Evolutionary conservation across 169 alveolate genomes (phyloP).

Genomic region (Fabrea salina): DNA sequence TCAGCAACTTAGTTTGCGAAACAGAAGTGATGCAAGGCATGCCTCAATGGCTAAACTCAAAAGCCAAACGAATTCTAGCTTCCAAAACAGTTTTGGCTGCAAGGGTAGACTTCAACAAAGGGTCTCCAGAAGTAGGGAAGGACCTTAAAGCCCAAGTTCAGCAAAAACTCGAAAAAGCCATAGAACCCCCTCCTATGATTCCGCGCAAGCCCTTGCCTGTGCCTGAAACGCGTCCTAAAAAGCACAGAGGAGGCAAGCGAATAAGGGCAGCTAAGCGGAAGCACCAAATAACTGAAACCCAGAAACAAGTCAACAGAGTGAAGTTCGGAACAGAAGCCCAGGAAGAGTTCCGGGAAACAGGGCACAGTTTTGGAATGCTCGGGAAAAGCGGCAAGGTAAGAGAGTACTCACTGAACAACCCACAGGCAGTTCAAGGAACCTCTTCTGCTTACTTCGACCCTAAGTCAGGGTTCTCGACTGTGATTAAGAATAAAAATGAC

Average conservation of each 20-base stretch:
- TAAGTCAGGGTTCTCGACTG: not conserved
- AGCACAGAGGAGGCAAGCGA: slow-evolving; percentile 7
- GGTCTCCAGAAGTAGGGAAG: not conserved
- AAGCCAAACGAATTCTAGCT: not conserved
- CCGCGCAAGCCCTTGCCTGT: not conserved
- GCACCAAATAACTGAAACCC: not conserved
- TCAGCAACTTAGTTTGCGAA: not conserved
- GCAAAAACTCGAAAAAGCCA: not conserved
- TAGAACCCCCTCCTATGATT: not conserved
- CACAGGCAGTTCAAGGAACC: no score
- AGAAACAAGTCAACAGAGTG: not conserved
- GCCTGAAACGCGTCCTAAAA: not conserved
- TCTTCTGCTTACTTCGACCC: no score
- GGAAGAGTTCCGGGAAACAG: slow-evolving; percentile 19
- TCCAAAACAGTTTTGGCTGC: slow-evolving; percentile 3
- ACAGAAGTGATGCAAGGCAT: not conserved
- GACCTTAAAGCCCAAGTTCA: not conserved
- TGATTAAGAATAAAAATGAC: no score
- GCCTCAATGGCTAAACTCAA: not conserved
- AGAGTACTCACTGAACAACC: no score
- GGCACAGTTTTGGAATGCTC: not conserved
- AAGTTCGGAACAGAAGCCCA: slow-evolving; percentile 10
- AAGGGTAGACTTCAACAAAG: not conserved
- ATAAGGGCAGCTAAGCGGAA: not conserved
- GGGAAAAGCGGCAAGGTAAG: not conserved